phyloP scores from a whole-genome alignment of 306 rosid genomes.

The Sechiopsis laciniata region DNA sequence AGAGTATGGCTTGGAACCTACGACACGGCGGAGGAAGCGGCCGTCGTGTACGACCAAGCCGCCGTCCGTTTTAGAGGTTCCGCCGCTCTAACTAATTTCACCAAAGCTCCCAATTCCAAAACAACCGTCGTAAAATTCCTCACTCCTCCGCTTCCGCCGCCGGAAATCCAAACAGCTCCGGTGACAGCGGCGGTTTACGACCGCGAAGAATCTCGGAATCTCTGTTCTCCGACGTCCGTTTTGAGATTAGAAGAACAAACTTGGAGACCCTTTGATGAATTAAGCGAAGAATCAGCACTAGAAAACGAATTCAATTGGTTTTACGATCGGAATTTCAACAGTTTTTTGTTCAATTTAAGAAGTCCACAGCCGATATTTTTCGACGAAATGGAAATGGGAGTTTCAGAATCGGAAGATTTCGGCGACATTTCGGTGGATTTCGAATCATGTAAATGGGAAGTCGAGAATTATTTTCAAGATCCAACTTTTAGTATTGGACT shows the following conservation, averaged over 20 bases:
- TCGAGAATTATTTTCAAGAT: constrained; percentile 50
- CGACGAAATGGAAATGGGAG: constrained; percentile 18
- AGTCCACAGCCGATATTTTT: background rate
- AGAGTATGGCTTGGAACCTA: constrained; percentile 61
- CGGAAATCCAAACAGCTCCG: background rate
- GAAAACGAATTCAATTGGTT: constrained; percentile 17
- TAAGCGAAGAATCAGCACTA: constrained; percentile 14
- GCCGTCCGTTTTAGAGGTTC: constrained; percentile 48
- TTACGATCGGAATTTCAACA: constrained; percentile 9
- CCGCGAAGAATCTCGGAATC: too few relatives aligned
- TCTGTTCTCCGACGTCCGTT: constrained; percentile 43
- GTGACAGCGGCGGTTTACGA: background rate
- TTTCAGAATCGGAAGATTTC: background rate
- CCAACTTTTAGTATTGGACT: constrained; percentile 17
- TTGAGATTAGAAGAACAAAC: constrained; percentile 29
- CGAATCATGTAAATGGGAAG: constrained; percentile 66
- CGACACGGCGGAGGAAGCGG: constrained; percentile 57
- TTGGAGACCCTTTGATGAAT: constrained; percentile 13
- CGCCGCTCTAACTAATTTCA: constrained; percentile 48
- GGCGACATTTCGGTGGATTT: constrained; percentile 45
- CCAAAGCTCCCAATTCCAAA: constrained; percentile 19
- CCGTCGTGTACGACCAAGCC: constrained; percentile 47
- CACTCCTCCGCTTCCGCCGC: background rate
- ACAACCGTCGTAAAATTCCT: background rate
- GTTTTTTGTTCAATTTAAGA: background rate